Conservation (phyloP, 1,284 basidiomycete species). For the Amylostereum areolatum region DNA sequence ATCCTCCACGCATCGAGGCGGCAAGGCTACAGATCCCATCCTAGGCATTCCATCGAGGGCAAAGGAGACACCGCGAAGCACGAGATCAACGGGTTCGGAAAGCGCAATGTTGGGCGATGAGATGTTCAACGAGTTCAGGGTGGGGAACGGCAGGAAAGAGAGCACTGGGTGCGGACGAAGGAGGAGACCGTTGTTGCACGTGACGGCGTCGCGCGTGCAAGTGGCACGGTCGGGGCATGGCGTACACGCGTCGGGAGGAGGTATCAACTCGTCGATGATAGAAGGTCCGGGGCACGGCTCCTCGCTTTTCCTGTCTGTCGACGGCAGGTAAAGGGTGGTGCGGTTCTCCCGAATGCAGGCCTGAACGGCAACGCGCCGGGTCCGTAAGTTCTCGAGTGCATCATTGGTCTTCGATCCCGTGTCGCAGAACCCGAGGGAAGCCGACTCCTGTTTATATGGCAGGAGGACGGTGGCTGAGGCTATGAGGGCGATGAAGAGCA, state of each 20-base stretch:
- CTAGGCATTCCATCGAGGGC: conserved; percentile 71
- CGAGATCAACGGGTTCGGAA: conserved; percentile 33
- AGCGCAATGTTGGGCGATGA: conserved; percentile 18
- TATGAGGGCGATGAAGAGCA: conserved; percentile 35
- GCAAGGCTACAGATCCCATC: conserved; percentile 72
- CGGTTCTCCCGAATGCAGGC: conserved; percentile 56
- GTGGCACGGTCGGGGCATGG: conserved; percentile 80
- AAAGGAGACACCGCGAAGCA: conserved; percentile 40
- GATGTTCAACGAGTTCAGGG: conserved; percentile 7
- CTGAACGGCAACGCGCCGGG: conserved; percentile 40
- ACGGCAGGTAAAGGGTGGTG: conserved; percentile 31
- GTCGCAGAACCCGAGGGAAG: conserved; percentile 81
- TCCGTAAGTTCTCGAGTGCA: conserved; percentile 43
- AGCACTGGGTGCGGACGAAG: conserved; percentile 60
- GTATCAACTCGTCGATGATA: conserved; percentile 40
- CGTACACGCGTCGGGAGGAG: conserved; percentile 69
- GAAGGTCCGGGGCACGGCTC: conserved; percentile 47
- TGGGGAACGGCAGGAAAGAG: conserved; percentile 38
- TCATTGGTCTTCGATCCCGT: conserved; percentile 58
- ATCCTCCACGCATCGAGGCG: conserved; percentile 80
- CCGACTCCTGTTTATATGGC: conserved; percentile 57
- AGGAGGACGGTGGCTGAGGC: conserved; percentile 34
- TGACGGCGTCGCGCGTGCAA: conserved; percentile 60
- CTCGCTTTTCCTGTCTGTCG: conserved; percentile 27
- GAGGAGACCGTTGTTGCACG: conserved; percentile 75